Percentiles rank a stretch among this genome's conserved stretches.
Evolutionary conservation across 1,284 basidiomycete species (phyloP).

Genomic region (Mycosarcoma mackinlayi): DNA sequence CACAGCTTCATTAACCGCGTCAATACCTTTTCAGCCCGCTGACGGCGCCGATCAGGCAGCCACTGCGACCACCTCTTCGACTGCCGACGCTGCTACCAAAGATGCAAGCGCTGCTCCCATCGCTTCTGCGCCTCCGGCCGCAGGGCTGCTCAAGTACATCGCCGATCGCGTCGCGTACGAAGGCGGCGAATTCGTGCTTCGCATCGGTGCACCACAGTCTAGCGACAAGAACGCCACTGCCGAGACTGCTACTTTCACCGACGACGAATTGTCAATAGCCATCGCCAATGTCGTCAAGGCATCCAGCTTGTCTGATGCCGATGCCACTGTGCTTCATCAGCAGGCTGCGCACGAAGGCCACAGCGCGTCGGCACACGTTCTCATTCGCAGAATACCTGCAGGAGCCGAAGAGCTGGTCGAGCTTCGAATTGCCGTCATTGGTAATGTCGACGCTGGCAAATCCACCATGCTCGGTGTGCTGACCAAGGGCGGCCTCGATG

Average conservation of each 20-base stretch:
- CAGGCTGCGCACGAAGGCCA: slow-evolving; percentile 17
- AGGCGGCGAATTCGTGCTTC: slow-evolving; percentile 53
- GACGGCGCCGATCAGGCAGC: neutral
- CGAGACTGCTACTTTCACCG: slow-evolving; percentile 19
- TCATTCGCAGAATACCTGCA: slow-evolving; percentile 54
- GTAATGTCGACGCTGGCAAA: slow-evolving; percentile 87
- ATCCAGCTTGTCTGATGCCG: slow-evolving; percentile 40
- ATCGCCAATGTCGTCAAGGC: slow-evolving; percentile 46
- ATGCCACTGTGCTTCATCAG: slow-evolving; percentile 45
- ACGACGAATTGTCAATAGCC: slow-evolving; percentile 46
- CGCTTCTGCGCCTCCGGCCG: slow-evolving; percentile 12
- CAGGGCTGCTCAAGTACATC: slow-evolving; percentile 42
- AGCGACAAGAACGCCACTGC: slow-evolving; percentile 5
- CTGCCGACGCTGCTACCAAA: neutral
- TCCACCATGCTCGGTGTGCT: slow-evolving; percentile 88
- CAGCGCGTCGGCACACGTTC: slow-evolving; percentile 36
- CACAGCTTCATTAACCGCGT: slow-evolving; percentile 4
- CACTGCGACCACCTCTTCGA: neutral
- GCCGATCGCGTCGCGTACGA: slow-evolving; percentile 43
- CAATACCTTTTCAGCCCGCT: slow-evolving; percentile 6
- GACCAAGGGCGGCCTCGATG: slow-evolving; percentile 83
- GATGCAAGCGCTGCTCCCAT: neutral
- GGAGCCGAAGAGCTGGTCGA: slow-evolving; percentile 72
- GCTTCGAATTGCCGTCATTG: slow-evolving; percentile 92
- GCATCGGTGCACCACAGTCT: slow-evolving; percentile 26